phyloP scores from a whole-genome alignment of 371 early-diverging fungal species.

The Mortierella sp. region DNA sequence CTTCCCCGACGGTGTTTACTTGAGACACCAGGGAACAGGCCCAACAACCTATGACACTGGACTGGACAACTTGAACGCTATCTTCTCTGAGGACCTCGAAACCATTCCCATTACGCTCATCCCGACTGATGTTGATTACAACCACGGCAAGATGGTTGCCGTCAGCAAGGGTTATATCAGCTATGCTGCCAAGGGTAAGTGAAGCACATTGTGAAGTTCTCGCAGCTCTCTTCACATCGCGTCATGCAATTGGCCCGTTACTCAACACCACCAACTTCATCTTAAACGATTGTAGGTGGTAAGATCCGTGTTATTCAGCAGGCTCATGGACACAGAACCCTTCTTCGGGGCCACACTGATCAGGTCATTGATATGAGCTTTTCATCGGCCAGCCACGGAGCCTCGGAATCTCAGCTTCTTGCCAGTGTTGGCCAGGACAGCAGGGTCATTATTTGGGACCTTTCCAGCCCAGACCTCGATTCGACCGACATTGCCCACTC shows the following conservation, averaged over 20 bases:
- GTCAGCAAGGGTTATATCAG: conserved; percentile 62
- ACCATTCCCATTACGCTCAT: conserved; percentile 60
- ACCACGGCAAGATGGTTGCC: conserved; percentile 58
- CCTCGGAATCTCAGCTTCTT: conserved; percentile 40
- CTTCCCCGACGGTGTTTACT: conserved; percentile 59
- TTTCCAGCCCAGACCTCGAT: conserved; percentile 54
- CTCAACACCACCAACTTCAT: background rate
- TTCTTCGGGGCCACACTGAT: conserved; percentile 59
- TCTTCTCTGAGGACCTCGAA: conserved; percentile 58
- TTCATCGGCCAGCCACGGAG: conserved; percentile 24
- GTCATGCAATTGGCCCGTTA: background rate
- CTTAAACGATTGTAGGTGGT: conserved; percentile 44
- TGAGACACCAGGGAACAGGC: conserved; percentile 35
- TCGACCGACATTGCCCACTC: conserved; percentile 54
- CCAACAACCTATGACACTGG: conserved; percentile 46
- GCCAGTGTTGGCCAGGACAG: conserved; percentile 59
- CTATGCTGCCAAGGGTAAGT: conserved; percentile 61
- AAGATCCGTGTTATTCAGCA: conserved; percentile 62
- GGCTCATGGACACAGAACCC: conserved; percentile 56
- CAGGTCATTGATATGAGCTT: conserved; percentile 61
- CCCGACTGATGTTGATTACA: conserved; percentile 59
- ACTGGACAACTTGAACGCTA: conserved; percentile 51
- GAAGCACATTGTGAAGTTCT: background rate
- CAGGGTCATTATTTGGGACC: conserved; percentile 59
- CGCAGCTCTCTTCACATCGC: background rate